phyloP scores from a whole-genome alignment of 345 rosid genomes.

The Euphorbia lathyris region DNA sequence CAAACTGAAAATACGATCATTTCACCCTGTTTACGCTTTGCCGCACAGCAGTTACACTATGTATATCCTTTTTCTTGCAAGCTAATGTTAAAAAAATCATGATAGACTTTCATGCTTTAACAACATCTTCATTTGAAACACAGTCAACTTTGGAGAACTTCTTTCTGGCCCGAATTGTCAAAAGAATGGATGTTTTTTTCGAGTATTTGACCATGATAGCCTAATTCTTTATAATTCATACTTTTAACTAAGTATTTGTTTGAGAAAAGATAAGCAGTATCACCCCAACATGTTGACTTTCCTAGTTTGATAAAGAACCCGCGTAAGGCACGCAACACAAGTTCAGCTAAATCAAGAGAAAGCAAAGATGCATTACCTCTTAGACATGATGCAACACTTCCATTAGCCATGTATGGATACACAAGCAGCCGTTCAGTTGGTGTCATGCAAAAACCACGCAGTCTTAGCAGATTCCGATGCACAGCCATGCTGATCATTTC shows the following conservation, averaged over 20 bases:
- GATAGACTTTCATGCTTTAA: neutral
- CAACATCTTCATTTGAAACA: neutral
- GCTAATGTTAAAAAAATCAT: neutral
- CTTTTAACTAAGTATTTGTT: neutral
- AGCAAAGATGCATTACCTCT: constrained; percentile 22
- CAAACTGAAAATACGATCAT: neutral
- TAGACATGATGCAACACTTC: constrained; percentile 36
- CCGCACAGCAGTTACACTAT: neutral
- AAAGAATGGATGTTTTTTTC: too few species aligned
- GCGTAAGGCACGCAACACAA: neutral
- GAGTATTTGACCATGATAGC: too few species aligned
- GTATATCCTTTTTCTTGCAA: neutral
- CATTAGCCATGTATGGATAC: constrained; percentile 38
- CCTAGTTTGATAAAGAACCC: neutral
- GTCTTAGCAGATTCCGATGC: constrained; percentile 34
- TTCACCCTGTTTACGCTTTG: neutral
- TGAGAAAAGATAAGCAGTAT: neutral
- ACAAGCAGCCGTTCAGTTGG: constrained; percentile 38
- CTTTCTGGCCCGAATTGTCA: too few species aligned
- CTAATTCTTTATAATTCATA: too few species aligned
- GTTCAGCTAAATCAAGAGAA: neutral
- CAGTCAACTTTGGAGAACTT: too few species aligned
- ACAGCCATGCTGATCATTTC: constrained; percentile 41
- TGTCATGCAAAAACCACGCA: constrained; percentile 39
- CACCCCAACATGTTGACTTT: neutral